Conservation (phyloP, 306 rosid species). For the Neltuma alba region DNA sequence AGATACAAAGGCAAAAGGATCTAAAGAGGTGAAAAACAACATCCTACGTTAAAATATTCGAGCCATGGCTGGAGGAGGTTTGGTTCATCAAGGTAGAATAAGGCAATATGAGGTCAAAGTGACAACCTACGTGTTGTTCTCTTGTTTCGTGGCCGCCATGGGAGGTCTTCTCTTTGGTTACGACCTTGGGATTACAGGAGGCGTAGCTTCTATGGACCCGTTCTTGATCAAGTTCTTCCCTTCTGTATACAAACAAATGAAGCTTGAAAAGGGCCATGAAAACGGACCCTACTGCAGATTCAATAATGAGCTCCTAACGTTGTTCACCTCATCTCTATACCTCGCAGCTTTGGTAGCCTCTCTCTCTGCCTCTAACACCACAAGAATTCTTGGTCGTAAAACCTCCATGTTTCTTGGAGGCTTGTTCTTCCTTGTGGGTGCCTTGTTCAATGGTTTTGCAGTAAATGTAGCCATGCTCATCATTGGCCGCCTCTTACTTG, state of each 20-base stretch:
- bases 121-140: not conserved
- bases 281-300: not conserved
- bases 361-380: not conserved
- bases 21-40: not conserved
- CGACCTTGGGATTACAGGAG: not conserved
- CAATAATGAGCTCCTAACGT: not conserved
- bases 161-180: conserved; percentile 2
- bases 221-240: not conserved
- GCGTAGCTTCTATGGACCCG: not conserved
- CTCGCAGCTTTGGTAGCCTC: not conserved
- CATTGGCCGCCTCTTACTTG: not conserved
- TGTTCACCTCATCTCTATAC: not conserved
- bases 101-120: not conserved
- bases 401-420: not conserved
- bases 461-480: not conserved
- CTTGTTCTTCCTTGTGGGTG: not conserved
- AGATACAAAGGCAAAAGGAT: too few relatives aligned
- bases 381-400: not conserved
- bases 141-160: not conserved
- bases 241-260: not conserved
- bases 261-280: not conserved
- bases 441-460: not conserved
- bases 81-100: not conserved
- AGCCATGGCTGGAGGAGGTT: not conserved
- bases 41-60: too few relatives aligned